Evolutionary conservation across 306 rosid species (phyloP).

Genomic region (Vigna unguiculata): DNA sequence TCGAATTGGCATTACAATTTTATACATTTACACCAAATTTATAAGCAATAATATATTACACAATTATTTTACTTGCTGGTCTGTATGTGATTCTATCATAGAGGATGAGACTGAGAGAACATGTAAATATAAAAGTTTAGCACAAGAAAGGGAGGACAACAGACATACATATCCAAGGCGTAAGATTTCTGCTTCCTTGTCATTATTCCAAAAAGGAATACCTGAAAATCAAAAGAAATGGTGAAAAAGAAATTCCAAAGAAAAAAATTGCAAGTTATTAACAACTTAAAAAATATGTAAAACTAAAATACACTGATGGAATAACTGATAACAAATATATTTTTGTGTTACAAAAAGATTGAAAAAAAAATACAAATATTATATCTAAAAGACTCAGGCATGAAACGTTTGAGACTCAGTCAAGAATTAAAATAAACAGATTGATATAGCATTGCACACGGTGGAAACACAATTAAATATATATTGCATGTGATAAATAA

Average conservation of each 20-base stretch:
- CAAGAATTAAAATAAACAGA: neutral
- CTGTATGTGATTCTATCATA: neutral
- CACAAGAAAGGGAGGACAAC: neutral
- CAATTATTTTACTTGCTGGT: conserved; percentile 28
- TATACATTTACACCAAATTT: neutral
- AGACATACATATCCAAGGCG: conserved; percentile 82
- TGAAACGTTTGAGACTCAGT: conserved; percentile 17
- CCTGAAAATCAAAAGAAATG: conserved; percentile 60
- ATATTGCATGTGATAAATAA: no score
- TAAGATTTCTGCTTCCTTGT: conserved; percentile 75
- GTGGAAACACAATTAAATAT: neutral
- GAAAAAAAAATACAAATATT: neutral
- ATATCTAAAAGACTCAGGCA: neutral
- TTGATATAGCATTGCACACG: neutral
- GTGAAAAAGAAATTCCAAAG: conserved; percentile 6
- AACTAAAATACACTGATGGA: neutral
- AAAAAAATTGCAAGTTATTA: neutral
- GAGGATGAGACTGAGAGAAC: neutral
- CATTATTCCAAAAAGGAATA: conserved; percentile 69
- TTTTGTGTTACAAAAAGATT: neutral
- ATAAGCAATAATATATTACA: neutral
- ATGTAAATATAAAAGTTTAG: conserved; percentile 20
- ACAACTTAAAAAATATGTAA: neutral
- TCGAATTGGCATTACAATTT: neutral
- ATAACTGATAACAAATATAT: neutral